phyloP scores from a whole-genome alignment of 2,329 filamentous ascomycete species.

The Fusarium armeniacum region DNA sequence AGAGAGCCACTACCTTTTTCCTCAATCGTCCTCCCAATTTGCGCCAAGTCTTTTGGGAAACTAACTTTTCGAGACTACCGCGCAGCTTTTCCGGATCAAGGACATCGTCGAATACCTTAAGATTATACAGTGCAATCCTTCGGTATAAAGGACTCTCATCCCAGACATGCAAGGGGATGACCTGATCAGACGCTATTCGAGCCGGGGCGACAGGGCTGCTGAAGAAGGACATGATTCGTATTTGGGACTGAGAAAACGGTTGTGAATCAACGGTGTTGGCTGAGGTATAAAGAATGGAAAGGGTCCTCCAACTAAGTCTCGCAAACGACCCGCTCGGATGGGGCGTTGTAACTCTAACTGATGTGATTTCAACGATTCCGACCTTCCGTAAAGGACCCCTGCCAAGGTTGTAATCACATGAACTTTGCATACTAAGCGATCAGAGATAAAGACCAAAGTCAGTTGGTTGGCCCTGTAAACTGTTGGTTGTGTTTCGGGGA shows the following conservation, averaged over 20 bases:
- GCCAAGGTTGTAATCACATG: not conserved
- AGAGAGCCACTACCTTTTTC: slow-evolving; percentile 13
- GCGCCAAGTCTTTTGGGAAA: slow-evolving; percentile 24
- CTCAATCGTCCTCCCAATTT: slow-evolving; percentile 32
- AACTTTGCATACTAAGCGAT: not conserved
- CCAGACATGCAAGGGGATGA: slow-evolving; percentile 33
- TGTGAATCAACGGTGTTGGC: no score
- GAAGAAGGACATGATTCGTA: not conserved
- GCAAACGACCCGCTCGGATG: not conserved
- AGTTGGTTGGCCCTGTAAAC: not conserved
- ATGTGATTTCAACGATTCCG: no score
- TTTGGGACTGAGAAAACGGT: not conserved
- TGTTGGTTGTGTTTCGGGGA: not conserved
- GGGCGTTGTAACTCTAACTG: not conserved
- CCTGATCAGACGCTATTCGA: slow-evolving; percentile 7
- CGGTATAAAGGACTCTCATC: slow-evolving; percentile 30
- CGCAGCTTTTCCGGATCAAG: slow-evolving; percentile 28
- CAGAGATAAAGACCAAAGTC: not conserved
- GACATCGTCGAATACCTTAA: slow-evolving; percentile 33
- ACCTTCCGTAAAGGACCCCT: not conserved
- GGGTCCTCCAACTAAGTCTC: not conserved
- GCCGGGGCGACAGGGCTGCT: not conserved
- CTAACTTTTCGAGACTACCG: slow-evolving; percentile 10
- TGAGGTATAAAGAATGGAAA: not conserved
- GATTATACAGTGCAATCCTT: slow-evolving; percentile 31